These are phyloP conservation scores for Fusarium vanettenii DNA, from an alignment of 2,329 filamentous ascomycete species.

Conservation along the genomic window DNA sequence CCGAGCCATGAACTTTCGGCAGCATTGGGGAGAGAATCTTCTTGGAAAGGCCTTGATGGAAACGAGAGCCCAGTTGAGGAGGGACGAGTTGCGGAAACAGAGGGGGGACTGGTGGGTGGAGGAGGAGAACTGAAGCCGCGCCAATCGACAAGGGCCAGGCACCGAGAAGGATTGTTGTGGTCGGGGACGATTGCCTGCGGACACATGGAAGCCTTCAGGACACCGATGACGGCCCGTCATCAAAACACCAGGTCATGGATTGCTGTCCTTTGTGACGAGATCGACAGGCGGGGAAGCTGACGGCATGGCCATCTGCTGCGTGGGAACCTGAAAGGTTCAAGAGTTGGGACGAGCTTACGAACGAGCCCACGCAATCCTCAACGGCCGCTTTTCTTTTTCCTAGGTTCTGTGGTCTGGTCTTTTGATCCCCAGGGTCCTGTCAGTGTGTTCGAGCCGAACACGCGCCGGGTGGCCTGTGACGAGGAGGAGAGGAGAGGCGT, in stretches of 20 bases:
- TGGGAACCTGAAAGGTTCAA: constrained; percentile 10
- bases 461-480: constrained; percentile 3
- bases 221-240: constrained; percentile 10
- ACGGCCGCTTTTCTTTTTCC: constrained; percentile 11
- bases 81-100: neutral
- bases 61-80: constrained; percentile 30
- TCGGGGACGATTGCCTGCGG: neutral
- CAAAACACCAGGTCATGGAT: constrained; percentile 17
- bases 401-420: neutral
- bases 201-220: constrained; percentile 18
- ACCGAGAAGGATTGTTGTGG: neutral
- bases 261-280: constrained; percentile 22
- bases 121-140: neutral
- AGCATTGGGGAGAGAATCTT: constrained; percentile 48
- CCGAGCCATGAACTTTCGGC: constrained; percentile 41
- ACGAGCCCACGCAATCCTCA: constrained; percentile 7
- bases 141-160: constrained; percentile 1
- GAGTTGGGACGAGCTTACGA: constrained; percentile 28
- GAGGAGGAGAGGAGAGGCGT: constrained; percentile 5
- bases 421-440: constrained; percentile 37
- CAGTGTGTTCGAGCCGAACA: constrained; percentile 12
- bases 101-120: neutral
- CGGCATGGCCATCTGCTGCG: constrained; percentile 10
- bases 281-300: constrained; percentile 31
- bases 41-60: constrained; percentile 48